phyloP scores from a whole-genome alignment of 306 rosid species.

The Oxytropis ochrocephala region DNA sequence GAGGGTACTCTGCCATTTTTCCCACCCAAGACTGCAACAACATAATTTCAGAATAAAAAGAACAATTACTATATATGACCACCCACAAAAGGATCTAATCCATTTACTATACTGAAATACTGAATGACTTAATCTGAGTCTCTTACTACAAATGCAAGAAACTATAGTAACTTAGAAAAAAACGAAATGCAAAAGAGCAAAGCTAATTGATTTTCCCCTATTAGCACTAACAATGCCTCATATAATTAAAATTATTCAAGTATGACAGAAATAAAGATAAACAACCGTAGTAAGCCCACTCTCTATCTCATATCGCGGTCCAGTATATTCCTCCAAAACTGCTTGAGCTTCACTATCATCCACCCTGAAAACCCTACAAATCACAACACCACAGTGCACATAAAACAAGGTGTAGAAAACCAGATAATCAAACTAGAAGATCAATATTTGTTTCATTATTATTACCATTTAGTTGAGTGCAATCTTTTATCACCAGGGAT shows the following conservation, averaged over 20 bases:
- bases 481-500: slow-evolving; percentile 81
- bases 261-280: slow-evolving; percentile 22
- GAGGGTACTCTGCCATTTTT: slow-evolving; percentile 64
- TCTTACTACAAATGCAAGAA: not conserved
- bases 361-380: slow-evolving; percentile 62
- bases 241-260: slow-evolving; percentile 7
- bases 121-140: slow-evolving; percentile 13
- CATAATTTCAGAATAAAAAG: slow-evolving; percentile 3
- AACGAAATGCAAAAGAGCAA: not conserved
- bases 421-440: slow-evolving; percentile 3
- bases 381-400: slow-evolving; percentile 11
- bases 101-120: slow-evolving; percentile 11
- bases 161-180: not conserved
- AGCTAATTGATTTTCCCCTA: not conserved
- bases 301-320: slow-evolving; percentile 81
- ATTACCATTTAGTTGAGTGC: slow-evolving; percentile 86
- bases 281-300: slow-evolving; percentile 55
- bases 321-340: slow-evolving; percentile 62
- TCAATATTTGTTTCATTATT: not conserved
- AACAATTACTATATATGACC: slow-evolving; percentile 5
- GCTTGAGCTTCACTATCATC: slow-evolving; percentile 48
- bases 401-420: slow-evolving; percentile 6
- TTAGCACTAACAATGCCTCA: slow-evolving; percentile 3
- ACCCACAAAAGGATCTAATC: slow-evolving; percentile 10
- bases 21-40: slow-evolving; percentile 79